A percentile compares a stretch with the other conserved stretches of the same genome.
Conservation (phyloP, 176 grass and related monocot species). For the Thalia dealbata region DNA sequence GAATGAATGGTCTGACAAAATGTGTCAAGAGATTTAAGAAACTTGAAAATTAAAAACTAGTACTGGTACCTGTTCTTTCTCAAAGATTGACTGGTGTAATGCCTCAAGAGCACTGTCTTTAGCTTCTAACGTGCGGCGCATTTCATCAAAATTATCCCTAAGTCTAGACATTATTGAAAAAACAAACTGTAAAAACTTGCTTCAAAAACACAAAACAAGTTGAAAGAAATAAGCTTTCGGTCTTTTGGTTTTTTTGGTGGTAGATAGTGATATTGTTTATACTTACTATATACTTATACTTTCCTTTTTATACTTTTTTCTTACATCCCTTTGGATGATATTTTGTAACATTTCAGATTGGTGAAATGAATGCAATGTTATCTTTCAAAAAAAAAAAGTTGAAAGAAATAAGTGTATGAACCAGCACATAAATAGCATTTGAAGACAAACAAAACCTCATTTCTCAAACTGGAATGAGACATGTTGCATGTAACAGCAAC, state of each 20-base stretch:
- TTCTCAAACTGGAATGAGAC: background rate
- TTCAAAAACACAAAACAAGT: background rate
- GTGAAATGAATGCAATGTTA: no score
- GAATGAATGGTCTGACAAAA: background rate
- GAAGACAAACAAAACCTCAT: background rate
- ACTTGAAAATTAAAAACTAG: background rate
- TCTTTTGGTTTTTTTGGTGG: no score
- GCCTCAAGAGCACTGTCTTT: slow-evolving; percentile 77
- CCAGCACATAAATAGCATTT: background rate
- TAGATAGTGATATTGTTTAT: no score
- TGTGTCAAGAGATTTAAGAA: background rate
- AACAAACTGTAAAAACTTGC: background rate
- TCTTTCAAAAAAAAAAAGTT: background rate
- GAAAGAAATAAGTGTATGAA: background rate
- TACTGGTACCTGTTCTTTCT: slow-evolving; percentile 83
- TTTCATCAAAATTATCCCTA: slow-evolving; percentile 75
- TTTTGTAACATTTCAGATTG: no score
- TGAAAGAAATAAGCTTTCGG: background rate
- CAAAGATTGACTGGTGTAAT: slow-evolving; percentile 62
- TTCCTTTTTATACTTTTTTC: no score
- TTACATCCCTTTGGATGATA: no score
- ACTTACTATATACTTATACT: no score
- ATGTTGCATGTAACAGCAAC: background rate
- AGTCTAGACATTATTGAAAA: slow-evolving; percentile 43
- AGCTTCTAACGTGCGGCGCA: slow-evolving; percentile 52